Evolutionary conservation across 2,329 filamentous ascomycete species (phyloP), one percentile per base, ranked within the genome.

Genomic region (Epichloe amarillans): DNA sequence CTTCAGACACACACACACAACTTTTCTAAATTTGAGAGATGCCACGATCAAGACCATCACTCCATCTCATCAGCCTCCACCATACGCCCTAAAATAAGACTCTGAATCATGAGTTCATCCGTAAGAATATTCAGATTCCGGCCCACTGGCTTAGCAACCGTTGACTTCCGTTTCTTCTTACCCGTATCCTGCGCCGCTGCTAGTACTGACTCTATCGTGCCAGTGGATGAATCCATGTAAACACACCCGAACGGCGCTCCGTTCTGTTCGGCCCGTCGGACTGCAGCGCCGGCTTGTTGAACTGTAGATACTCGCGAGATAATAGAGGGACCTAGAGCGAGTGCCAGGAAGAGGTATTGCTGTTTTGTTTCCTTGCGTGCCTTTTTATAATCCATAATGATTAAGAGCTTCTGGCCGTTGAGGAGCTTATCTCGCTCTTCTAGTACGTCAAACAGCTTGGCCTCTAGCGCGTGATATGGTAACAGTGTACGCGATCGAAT

Each of bases 21-120:
- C 7, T 10, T 30, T 30, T 30, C 26, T 30, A 10, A 30, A 30
- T 30, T 11, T 30, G 8, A 30, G 19, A 30, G 8, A 30, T 10
- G 26, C 40, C n/a, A 42, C 23, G 3, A 45, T 33, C 38, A 44
- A 46, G 6, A 19, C 37, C 30, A 42, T 46, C 19, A 51, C 15
- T 45, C 38, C 58, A 65, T 60, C 57, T 80, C 75, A 12, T 69
- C 73, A 47, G 80, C 77, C 54, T 87, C 83, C 49, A 89, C 78
- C 57, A 96, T 68, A 54, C 82, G 79, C 1, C 90, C 91, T 47
- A 95, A 65, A 55, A 98, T 96, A 53, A 97, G 71, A 65, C 89
- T 96, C 72, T 98, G 91, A 50, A 95, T 83, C 21, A 97, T 81
- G 62, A 91, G 81, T 67, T 97, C 91, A 64, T 94, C 84, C 51